Percentiles rank a stretch among this genome's conserved stretches.
Conservation (phyloP, 768 basidiomycete genomes). For the Psilocybe sp. region DNA sequence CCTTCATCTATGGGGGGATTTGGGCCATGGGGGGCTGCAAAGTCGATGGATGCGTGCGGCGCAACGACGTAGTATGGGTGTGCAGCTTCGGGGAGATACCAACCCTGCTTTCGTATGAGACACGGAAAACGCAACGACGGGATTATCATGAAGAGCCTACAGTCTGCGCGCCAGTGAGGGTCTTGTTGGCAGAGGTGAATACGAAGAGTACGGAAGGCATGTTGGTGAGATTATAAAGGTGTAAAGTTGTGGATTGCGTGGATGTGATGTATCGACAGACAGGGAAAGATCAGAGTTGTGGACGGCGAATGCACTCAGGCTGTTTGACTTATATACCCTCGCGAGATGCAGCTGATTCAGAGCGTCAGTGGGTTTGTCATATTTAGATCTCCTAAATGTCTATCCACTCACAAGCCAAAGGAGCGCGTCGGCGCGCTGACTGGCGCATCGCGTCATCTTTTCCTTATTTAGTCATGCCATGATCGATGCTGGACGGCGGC, state of each 20-base stretch:
- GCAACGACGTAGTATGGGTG: conserved; percentile 65
- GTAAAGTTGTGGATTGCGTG: neutral
- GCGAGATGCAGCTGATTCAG: too few relatives aligned
- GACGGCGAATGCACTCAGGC: neutral
- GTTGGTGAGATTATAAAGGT: conserved; percentile 2
- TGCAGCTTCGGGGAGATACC: conserved; percentile 76
- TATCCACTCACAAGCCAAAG: too few relatives aligned
- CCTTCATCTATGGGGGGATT: conserved; percentile 66
- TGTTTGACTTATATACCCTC: neutral
- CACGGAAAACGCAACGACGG: neutral
- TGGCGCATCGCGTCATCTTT: too few relatives aligned
- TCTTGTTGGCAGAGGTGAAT: conserved; percentile 64
- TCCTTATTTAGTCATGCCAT: too few relatives aligned
- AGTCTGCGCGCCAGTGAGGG: conserved; percentile 47
- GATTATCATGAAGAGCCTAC: conserved; percentile 28
- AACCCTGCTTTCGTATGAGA: conserved; percentile 44
- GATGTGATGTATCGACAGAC: neutral
- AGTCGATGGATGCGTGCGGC: conserved; percentile 51
- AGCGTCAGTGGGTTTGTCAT: neutral
- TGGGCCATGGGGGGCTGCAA: conserved; percentile 60
- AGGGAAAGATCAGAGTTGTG: neutral
- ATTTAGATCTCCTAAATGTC: neutral
- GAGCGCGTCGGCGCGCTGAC: too few relatives aligned
- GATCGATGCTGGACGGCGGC: too few relatives aligned
- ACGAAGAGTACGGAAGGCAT: conserved; percentile 66